Evolutionary conservation across 1,284 basidiomycete genomes (phyloP).

Genomic region (Cystobasidium sp.): DNA sequence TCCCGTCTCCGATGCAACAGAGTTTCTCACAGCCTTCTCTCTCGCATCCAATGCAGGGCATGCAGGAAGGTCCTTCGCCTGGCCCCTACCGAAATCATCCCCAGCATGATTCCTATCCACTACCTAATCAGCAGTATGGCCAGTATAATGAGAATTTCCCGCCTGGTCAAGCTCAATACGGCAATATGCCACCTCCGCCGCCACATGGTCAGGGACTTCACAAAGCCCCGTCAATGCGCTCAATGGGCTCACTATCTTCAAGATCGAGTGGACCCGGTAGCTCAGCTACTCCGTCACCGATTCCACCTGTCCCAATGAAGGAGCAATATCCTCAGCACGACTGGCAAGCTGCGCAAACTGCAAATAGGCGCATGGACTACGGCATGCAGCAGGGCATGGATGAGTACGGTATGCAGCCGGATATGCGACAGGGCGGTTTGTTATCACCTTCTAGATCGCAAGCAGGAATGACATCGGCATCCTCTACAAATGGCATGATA

Average conservation of each 20-base stretch:
- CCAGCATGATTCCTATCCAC: slow-evolving; percentile 1
- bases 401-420: slow-evolving; percentile 19
- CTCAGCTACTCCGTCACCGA: slow-evolving; percentile 16
- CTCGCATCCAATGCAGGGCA: background rate
- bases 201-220: slow-evolving; percentile 1
- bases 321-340: slow-evolving; percentile 19
- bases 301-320: slow-evolving; percentile 35
- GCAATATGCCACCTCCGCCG: slow-evolving; percentile 14
- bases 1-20: slow-evolving; percentile 28
- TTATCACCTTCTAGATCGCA: slow-evolving; percentile 39
- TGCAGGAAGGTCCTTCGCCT: background rate
- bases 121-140: slow-evolving; percentile 1
- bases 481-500: slow-evolving; percentile 13
- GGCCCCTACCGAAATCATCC: slow-evolving; percentile 11
- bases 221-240: slow-evolving; percentile 31
- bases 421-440: slow-evolving; percentile 40
- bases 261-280: slow-evolving; percentile 12
- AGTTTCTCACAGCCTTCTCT: slow-evolving; percentile 28
- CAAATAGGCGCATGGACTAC: slow-evolving; percentile 17
- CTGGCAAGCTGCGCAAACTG: slow-evolving; percentile 25
- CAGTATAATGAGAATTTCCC: slow-evolving; percentile 25
- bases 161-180: background rate
- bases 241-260: slow-evolving; percentile 36
- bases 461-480: slow-evolving; percentile 9
- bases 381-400: slow-evolving; percentile 3